Base-by-base conservation (phyloP, 2,329 filamentous ascomycete genomes). In the Colletotrichum endophyticum region DNA sequence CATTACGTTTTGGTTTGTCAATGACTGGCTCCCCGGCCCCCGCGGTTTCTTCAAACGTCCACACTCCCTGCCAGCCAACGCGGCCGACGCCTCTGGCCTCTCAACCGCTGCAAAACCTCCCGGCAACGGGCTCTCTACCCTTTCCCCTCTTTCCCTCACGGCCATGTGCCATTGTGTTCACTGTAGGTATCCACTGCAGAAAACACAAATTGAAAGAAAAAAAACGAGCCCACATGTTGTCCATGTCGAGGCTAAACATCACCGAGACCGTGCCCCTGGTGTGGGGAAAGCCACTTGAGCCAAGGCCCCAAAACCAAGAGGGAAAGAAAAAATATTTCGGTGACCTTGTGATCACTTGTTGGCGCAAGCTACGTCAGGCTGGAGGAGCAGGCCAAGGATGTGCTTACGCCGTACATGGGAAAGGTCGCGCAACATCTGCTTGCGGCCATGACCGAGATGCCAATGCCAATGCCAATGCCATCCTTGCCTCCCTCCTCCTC, bases 1-100 rank as follows among this genome's bases (percentile, higher is more conserved):
- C 71, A 78, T 79, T 79, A 79, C 78, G 78, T 79, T 70, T 72
- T 72, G 34, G 70, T 78, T 78, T 67, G 68, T 56, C n/a, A 78
- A 77, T 66, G 68, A 63, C 66, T 62, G 70, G 67, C 30, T 57
- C 30, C 28, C 39, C 8, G 34, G 16, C 53, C 36, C 36, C 22
- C 70, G 53, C 56, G 66, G 57, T 56, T 13, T 57, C 22, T 34
- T 25, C 61, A 34, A 66, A 61, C 44, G 32, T 59, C 63, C 19
- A 27, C 27, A 39, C 27, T 62, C 61, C 32, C 59, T 34, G 34
- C 57, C n/a, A 22, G 44, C 44, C 72, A 39, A 57, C 66, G 66
- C 28, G 27, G 53, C 27, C 61, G 44, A 27, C 28, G 25, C 39
- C 27, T 75, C n/a, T 8, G 44, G 44, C 11, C 44, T 53, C 44